Base-by-base conservation (phyloP, 257 asterid species). In the Gentiana straminea region DNA sequence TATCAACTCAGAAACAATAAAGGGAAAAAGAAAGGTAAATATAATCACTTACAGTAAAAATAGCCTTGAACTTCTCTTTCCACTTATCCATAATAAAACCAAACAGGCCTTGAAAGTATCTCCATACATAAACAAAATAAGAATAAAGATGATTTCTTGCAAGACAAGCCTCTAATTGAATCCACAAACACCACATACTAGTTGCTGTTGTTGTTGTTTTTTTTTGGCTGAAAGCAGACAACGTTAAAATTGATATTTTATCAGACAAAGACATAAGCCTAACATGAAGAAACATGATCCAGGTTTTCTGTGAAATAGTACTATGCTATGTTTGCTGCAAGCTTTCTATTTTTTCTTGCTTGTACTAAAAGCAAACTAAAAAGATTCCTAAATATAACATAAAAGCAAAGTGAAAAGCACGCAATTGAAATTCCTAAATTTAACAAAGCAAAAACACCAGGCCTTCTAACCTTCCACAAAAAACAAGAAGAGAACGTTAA, bases 331-430 rank as follows among this genome's bases (percentile, higher is more conserved):
- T 36, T 47, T 73, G 60, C 50, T 47, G 64, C 52, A 51, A 53
- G 45, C 60, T 56, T 68, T 37, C 68, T 54, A 64, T 43, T 66
- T 73, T 53, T 58, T 64, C 70, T 88, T 79, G 86, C 89, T 79
- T 81, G 69, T 57, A 57, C 66, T 53, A 72, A 55, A 85, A 79
- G 97, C 81, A 83, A 83, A 61, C 55, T 55, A 56, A 71, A 56
- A 71, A 76, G 76, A 80, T 78, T 75, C 86, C 80, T 60, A 70
- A 64, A 75, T 67, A 64, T 66, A 53, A 53, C 54, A 24, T 24
- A 60, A 64, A 71, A 76, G 79, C 57, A 62, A 63, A 66, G 52
- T 41, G 67, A 65, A 71, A 70, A 71, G 36, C 64, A 49, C 61
- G 50, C 65, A 58, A 67, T 61, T 33, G 15, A 61, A 54, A 61